Conservation (phyloP, 768 basidiomycete species). For the Calvatia gigantea region DNA sequence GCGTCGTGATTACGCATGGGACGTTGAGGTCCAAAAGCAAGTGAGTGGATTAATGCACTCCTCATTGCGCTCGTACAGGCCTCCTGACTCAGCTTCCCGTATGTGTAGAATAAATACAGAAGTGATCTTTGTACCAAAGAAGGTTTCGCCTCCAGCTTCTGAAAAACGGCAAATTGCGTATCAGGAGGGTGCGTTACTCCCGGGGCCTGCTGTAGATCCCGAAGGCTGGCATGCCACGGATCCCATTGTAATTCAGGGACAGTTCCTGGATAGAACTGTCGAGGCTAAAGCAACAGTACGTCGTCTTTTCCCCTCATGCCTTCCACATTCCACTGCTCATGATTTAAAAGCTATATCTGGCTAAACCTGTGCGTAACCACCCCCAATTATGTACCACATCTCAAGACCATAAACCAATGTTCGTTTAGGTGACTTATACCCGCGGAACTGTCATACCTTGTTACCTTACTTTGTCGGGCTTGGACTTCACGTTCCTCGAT, state of each 20-base stretch:
- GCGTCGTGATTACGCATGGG: neutral
- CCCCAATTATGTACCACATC: neutral
- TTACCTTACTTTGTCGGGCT: neutral
- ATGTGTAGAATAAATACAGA: neutral
- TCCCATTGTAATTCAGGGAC: neutral
- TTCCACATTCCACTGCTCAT: neutral
- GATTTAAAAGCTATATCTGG: neutral
- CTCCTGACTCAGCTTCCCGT: neutral
- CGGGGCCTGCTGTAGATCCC: neutral
- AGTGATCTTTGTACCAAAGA: neutral
- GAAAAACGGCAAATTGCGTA: neutral
- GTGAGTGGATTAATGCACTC: neutral
- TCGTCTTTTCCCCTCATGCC: neutral
- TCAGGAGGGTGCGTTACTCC: neutral
- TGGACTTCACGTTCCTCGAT: neutral
- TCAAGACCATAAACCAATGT: neutral
- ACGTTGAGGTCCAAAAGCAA: neutral
- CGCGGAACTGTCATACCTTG: neutral
- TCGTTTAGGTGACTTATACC: neutral
- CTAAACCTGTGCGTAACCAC: neutral
- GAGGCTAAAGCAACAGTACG: neutral
- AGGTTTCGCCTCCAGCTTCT: conserved; percentile 3
- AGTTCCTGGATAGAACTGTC: neutral
- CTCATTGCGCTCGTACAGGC: too few relatives aligned
- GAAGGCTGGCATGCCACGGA: neutral